These are phyloP conservation scores for Mortierella hygrophila DNA, from an alignment of 192 early-diverging fungal species.

Conservation along the genomic window DNA sequence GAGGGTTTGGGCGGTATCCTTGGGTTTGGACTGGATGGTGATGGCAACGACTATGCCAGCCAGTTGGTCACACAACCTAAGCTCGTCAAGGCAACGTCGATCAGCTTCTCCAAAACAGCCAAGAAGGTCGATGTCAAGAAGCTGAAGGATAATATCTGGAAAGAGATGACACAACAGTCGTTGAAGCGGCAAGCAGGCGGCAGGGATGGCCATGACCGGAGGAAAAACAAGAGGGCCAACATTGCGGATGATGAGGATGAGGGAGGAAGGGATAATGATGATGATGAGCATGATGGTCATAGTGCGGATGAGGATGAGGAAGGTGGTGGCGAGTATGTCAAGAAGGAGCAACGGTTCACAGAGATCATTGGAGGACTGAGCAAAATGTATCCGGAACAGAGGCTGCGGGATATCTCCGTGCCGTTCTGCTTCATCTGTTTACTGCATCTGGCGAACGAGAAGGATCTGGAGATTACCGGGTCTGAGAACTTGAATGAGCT, in stretches of 20 bases:
- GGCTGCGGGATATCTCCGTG: constrained; percentile 93
- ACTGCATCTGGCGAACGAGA: constrained; percentile 96
- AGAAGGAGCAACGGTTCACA: constrained; percentile 79
- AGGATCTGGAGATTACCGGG: constrained; percentile 75
- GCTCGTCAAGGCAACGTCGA: constrained; percentile 73
- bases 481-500: constrained; percentile 45
- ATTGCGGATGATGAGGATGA: constrained; percentile 16
- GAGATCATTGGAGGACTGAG: constrained; percentile 79
- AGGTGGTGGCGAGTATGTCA: constrained; percentile 47
- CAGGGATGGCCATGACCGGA: constrained; percentile 14
- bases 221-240: constrained; percentile 27
- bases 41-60: constrained; percentile 61
- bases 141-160: constrained; percentile 98
- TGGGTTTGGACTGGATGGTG: constrained; percentile 33
- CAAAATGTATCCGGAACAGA: constrained; percentile 81
- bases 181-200: constrained; percentile 43
- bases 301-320: constrained; percentile 35
- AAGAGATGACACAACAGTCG: constrained; percentile 64
- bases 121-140: constrained; percentile 96
- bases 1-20: constrained; percentile 34
- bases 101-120: constrained; percentile 88
- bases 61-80: constrained; percentile 69
- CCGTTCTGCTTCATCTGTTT: constrained; percentile 98
- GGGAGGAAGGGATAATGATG: background rate
- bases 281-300: background rate